A percentile compares a stretch with the other conserved stretches of the same genome.
These are phyloP conservation scores for Excoecaria agallocha DNA, from an alignment of 345 rosid genomes.

Conservation along the genomic window DNA sequence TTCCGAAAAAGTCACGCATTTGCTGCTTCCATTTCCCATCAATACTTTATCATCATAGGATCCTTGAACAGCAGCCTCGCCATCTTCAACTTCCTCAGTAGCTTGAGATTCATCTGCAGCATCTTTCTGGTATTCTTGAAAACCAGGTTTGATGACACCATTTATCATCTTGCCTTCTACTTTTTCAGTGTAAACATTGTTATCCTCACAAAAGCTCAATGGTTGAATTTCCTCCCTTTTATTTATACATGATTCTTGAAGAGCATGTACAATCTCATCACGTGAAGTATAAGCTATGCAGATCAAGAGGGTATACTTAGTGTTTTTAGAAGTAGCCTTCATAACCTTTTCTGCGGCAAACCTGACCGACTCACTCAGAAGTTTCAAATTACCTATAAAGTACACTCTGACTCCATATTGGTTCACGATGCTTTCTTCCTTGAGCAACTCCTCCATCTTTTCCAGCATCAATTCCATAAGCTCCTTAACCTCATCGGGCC, in stretches of 20 bases:
- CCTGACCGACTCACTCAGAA: slow-evolving; percentile 42
- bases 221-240: slow-evolving; percentile 27
- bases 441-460: slow-evolving; percentile 58
- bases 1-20: not conserved
- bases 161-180: not conserved
- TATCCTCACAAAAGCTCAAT: not conserved
- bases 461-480: slow-evolving; percentile 77
- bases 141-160: not conserved
- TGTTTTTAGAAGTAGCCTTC: slow-evolving; percentile 49
- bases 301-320: slow-evolving; percentile 46
- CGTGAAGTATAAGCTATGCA: slow-evolving; percentile 57
- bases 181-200: slow-evolving; percentile 15
- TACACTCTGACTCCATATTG: slow-evolving; percentile 51
- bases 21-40: slow-evolving; percentile 1
- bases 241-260: slow-evolving; percentile 50
- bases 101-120: slow-evolving; percentile 1
- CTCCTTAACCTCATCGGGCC: slow-evolving; percentile 58
- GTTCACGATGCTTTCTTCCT: slow-evolving; percentile 55
- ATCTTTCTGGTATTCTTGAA: slow-evolving; percentile 4
- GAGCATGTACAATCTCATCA: slow-evolving; percentile 75
- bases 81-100: slow-evolving; percentile 7
- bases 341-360: slow-evolving; percentile 55
- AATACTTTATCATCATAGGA: slow-evolving; percentile 14
- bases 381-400: slow-evolving; percentile 51
- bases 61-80: not conserved